Evolutionary conservation across 2,329 filamentous ascomycete species (phyloP).

Genomic region (Nothopassalora personata): DNA sequence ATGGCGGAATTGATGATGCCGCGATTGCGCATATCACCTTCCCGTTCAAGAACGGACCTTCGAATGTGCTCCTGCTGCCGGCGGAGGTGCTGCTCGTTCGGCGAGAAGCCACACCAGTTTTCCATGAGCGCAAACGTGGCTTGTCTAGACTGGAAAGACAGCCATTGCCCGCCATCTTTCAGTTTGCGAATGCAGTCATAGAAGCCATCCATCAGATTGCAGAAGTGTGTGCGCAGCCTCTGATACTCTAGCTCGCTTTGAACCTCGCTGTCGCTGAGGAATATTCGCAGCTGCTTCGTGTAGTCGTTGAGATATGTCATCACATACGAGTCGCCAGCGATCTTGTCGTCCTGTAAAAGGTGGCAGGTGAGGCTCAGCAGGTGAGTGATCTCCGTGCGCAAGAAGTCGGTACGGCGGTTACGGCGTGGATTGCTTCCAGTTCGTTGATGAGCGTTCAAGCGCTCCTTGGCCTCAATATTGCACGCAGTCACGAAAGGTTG

Average conservation of each 20-base stretch:
- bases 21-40: conserved; percentile 65
- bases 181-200: conserved; percentile 88
- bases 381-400: conserved; percentile 91
- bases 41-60: conserved; percentile 74
- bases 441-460: conserved; percentile 71
- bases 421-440: conserved; percentile 75
- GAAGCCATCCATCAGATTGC: conserved; percentile 84
- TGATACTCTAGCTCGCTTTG: conserved; percentile 95
- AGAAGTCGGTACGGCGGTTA: conserved; percentile 75
- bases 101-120: conserved; percentile 97
- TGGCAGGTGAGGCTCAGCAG: conserved; percentile 92
- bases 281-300: conserved; percentile 85
- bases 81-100: conserved; percentile 77
- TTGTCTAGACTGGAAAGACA: conserved; percentile 94
- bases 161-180: conserved; percentile 82
- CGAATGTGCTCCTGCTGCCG: conserved; percentile 82
- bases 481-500: conserved; percentile 81
- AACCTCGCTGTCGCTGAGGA: conserved; percentile 89
- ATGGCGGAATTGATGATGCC: conserved; percentile 79
- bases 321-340: conserved; percentile 77
- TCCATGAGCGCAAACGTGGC: conserved; percentile 97
- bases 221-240: conserved; percentile 85
- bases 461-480: conserved; percentile 79
- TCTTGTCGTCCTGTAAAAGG: conserved; percentile 71
- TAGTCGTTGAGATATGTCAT: conserved; percentile 83